phyloP scores from a whole-genome alignment of 2,329 filamentous ascomycete species.

The Trichoderma harzianum region DNA sequence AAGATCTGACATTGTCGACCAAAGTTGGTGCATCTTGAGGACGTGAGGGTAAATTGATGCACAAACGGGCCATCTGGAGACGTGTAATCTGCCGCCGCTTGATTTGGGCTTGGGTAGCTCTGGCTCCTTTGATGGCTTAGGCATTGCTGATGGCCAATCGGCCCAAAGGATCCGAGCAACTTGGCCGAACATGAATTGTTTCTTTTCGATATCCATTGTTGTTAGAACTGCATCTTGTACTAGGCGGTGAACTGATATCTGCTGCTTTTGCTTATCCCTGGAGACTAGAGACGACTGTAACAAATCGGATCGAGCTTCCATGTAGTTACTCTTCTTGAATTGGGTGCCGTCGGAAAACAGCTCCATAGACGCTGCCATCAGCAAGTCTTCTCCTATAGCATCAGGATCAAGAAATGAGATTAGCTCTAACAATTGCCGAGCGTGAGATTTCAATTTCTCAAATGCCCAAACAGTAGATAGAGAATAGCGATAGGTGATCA shows the following conservation, averaged over 20 bases:
- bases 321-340: neutral
- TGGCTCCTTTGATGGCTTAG: neutral
- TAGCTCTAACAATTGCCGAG: neutral
- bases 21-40: neutral
- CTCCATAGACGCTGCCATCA: neutral
- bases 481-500: neutral
- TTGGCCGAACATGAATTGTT: neutral
- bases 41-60: neutral
- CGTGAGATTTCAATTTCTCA: neutral
- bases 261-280: neutral
- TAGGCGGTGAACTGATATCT: neutral
- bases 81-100: neutral
- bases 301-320: neutral
- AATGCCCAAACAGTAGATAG: neutral
- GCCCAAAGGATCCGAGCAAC: neutral
- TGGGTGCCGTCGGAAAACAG: neutral
- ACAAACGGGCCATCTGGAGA: neutral
- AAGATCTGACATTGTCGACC: neutral
- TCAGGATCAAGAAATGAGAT: neutral
- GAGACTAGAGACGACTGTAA: neutral
- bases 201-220: neutral
- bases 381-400: neutral
- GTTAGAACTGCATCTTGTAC: neutral
- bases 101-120: neutral
- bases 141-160: neutral